Percentiles rank a stretch among this genome's conserved stretches.
Conservation (phyloP, 805 yeast genomes). For the Candida multigemmis region DNA sequence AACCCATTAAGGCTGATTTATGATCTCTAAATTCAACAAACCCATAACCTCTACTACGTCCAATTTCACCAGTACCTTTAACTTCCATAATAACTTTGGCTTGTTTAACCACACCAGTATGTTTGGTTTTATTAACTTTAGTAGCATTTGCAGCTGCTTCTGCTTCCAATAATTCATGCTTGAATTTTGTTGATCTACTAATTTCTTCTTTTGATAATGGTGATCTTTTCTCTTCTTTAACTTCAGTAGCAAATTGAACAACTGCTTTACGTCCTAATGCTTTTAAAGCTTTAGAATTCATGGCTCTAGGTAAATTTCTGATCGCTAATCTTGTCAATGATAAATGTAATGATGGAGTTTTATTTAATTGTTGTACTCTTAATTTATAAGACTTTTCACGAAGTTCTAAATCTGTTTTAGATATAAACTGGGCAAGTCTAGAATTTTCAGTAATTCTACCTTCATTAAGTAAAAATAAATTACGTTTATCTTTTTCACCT, state of each 20-base stretch:
- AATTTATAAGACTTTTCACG: slow-evolving; percentile 81
- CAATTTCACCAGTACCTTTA: slow-evolving; percentile 77
- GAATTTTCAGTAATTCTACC: slow-evolving; percentile 83
- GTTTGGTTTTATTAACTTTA: slow-evolving; percentile 51
- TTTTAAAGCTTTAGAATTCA: slow-evolving; percentile 82
- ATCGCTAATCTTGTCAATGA: slow-evolving; percentile 94
- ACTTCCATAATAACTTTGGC: slow-evolving; percentile 90
- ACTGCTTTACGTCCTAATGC: slow-evolving; percentile 92
- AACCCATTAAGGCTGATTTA: slow-evolving; percentile 86
- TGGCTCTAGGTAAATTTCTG: slow-evolving; percentile 86
- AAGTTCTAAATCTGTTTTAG: slow-evolving; percentile 70
- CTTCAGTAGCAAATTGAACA: slow-evolving; percentile 89
- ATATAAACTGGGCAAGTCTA: slow-evolving; percentile 60
- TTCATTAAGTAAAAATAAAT: slow-evolving; percentile 80
- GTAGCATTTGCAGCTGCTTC: slow-evolving; percentile 23
- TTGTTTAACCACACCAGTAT: slow-evolving; percentile 87
- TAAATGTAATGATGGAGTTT: slow-evolving; percentile 84
- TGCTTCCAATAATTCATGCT: slow-evolving; percentile 30
- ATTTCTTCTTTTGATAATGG: slow-evolving; percentile 86
- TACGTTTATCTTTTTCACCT: slow-evolving; percentile 74
- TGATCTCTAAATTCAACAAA: slow-evolving; percentile 91
- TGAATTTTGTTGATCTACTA: slow-evolving; percentile 65
- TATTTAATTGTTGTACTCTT: slow-evolving; percentile 82
- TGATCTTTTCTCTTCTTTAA: slow-evolving; percentile 63
- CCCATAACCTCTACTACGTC: slow-evolving; percentile 95